Evolutionary conservation across 2,329 filamentous ascomycete genomes (phyloP).

Genomic region (Pyricularia sp.): DNA sequence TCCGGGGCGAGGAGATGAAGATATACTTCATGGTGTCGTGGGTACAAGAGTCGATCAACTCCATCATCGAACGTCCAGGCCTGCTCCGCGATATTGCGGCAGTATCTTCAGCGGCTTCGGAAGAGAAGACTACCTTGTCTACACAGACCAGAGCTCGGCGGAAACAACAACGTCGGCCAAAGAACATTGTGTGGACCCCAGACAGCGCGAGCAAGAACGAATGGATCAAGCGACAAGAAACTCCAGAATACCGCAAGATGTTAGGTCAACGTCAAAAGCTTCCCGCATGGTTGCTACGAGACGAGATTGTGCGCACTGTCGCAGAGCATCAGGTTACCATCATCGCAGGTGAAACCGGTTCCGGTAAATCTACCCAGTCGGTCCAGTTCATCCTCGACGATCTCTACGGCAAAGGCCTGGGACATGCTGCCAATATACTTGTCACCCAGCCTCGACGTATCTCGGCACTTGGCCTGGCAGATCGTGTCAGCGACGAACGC

Average conservation of each 20-base stretch:
- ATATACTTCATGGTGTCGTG: conserved; percentile 86
- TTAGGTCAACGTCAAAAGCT: conserved; percentile 60
- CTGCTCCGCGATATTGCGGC: conserved; percentile 76
- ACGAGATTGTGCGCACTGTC: conserved; percentile 69
- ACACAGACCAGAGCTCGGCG: conserved; percentile 7
- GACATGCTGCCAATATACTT: conserved; percentile 75
- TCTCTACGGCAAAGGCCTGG: conserved; percentile 66
- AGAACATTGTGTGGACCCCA: conserved; percentile 53
- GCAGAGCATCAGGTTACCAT: conserved; percentile 79
- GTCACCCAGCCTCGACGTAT: conserved; percentile 94
- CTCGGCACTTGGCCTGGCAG: conserved; percentile 85
- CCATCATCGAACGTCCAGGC: conserved; percentile 78
- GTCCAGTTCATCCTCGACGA: conserved; percentile 95
- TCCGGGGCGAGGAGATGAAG: conserved; percentile 78
- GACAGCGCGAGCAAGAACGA: conserved; percentile 51
- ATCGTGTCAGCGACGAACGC: conserved; percentile 88
- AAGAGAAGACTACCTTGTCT: conserved; percentile 28
- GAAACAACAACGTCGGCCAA: conserved; percentile 35
- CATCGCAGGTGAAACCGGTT: conserved; percentile 93
- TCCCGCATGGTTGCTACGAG: conserved; percentile 79
- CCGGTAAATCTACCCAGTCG: conserved; percentile 92
- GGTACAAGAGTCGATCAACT: conserved; percentile 75
- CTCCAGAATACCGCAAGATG: conserved; percentile 64
- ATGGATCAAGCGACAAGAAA: conserved; percentile 62
- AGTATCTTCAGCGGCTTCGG: conserved; percentile 58